phyloP scores from a whole-genome alignment of 2,329 filamentous ascomycete genomes.

The Tolypocladium paradoxum region DNA sequence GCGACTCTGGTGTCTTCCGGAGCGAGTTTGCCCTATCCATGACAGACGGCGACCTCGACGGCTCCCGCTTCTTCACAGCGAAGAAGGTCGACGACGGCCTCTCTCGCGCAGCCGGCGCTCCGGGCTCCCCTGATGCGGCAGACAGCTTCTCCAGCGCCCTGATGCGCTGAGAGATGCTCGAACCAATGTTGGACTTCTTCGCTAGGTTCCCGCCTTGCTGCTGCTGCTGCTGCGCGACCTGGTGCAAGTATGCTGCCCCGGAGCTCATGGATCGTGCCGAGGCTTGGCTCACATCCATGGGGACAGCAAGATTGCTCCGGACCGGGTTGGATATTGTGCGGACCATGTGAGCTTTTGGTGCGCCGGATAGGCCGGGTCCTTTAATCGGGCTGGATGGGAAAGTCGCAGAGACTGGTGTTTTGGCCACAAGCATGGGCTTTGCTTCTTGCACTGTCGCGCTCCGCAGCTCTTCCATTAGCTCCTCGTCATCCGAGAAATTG shows the following conservation, averaged over 20 bases:
- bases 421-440: slow-evolving; percentile 67
- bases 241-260: slow-evolving; percentile 45
- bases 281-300: slow-evolving; percentile 33
- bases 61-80: slow-evolving; percentile 42
- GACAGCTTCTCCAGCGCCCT: slow-evolving; percentile 81
- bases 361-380: slow-evolving; percentile 1
- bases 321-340: slow-evolving; percentile 39
- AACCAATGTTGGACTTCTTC: slow-evolving; percentile 68
- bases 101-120: slow-evolving; percentile 16
- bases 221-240: slow-evolving; percentile 43
- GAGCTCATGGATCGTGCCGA: slow-evolving; percentile 44
- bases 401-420: slow-evolving; percentile 67
- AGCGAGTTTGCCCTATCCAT: slow-evolving; percentile 32
- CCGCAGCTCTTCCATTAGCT: slow-evolving; percentile 74
- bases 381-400: slow-evolving; percentile 27
- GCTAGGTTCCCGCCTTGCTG: slow-evolving; percentile 37
- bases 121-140: slow-evolving; percentile 20
- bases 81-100: slow-evolving; percentile 46
- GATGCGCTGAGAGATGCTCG: slow-evolving; percentile 87
- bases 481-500: slow-evolving; percentile 61
- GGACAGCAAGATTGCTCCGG: slow-evolving; percentile 32
- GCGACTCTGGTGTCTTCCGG: slow-evolving; percentile 18
- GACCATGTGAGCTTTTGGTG: slow-evolving; percentile 17
- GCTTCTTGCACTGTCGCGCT: slow-evolving; percentile 74
- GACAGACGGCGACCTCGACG: slow-evolving; percentile 34